Base-by-base conservation (phyloP, 2,329 filamentous ascomycete genomes). In the Aspergillus cejpii region DNA sequence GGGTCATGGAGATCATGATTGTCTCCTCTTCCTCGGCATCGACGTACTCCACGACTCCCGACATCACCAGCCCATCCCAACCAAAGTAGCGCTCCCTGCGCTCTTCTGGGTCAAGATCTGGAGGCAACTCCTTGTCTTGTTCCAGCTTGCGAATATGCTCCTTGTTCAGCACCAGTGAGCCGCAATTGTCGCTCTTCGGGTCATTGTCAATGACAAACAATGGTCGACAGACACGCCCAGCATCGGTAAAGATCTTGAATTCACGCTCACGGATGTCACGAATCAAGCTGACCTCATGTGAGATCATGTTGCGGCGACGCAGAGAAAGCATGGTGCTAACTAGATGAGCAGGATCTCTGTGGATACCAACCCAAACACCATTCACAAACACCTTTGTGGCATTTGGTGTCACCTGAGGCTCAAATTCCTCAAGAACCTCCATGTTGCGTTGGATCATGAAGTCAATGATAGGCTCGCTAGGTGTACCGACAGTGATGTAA, bases 1-100 rank as follows among this genome's bases (percentile, higher is more conserved):
- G 92, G 0, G 89, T 94, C 91, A 98, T 98, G 67, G 90, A 88
- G 61, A 98, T 98, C 92, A 98, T 98, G 29, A 92, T 84, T 0
- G 89, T 94, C 67, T 98, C 94, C 65, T 98, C 92, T 73, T 98
- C 94, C 63, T 98, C 94, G 0, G 92, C 92, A 65, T 98, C 92
- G 8, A 98, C 79, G 61, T 96, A 97, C 64, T 98, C 92, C 28
- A 98, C 85, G 2, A 89, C 87, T 67, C 91, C 92, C 10, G 81
- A 79, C 46, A 84, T 80, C 34, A 95, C 81, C 31, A 98, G 74
- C 14, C 88, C 87, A 55, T 89, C 81, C 89, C 94, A 98, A 41
- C 89, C 90, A 59, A 87, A 91, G 56, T 83, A 85, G 23, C 75
- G 63, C 39, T 75, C 69, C 29, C 74, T 71, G 44, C 75, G 74